These are phyloP conservation scores for Yarrowia divulgata DNA, from an alignment of 805 yeast species.

Conservation along the genomic window DNA sequence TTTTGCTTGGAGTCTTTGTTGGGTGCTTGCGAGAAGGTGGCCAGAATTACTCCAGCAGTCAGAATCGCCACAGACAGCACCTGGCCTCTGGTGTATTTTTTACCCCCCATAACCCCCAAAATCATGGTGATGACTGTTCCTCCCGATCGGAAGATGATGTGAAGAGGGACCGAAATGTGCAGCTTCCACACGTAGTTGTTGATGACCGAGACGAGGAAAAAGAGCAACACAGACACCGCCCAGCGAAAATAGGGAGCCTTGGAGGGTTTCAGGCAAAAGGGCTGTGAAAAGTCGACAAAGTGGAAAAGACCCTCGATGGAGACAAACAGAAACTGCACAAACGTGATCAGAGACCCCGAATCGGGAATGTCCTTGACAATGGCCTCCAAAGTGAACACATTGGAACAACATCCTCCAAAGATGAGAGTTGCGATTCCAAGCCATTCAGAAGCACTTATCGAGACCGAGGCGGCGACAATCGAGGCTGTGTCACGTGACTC, in stretches of 20 bases:
- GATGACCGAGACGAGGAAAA: constrained; percentile 59
- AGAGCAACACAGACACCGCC: constrained; percentile 58
- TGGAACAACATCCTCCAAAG: constrained; percentile 78
- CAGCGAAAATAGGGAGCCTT: constrained; percentile 52
- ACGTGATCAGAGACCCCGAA: constrained; percentile 63
- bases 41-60: constrained; percentile 62
- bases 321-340: constrained; percentile 62
- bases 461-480: not conserved
- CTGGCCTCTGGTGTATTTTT: constrained; percentile 57
- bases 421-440: constrained; percentile 52
- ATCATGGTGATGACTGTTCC: constrained; percentile 68
- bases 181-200: constrained; percentile 66
- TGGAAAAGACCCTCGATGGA: constrained; percentile 55
- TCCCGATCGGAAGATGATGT: constrained; percentile 69
- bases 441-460: constrained; percentile 41
- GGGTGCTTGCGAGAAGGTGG: constrained; percentile 47
- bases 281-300: constrained; percentile 50
- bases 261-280: constrained; percentile 49
- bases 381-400: constrained; percentile 68
- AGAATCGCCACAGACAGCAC: constrained; percentile 59
- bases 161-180: constrained; percentile 69
- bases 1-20: constrained; percentile 40
- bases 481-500: constrained; percentile 4
- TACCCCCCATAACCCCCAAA: constrained; percentile 60
- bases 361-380: constrained; percentile 53